Conservation (phyloP, 129 eudicot species). For the Ambrosia artemisiifolia region DNA sequence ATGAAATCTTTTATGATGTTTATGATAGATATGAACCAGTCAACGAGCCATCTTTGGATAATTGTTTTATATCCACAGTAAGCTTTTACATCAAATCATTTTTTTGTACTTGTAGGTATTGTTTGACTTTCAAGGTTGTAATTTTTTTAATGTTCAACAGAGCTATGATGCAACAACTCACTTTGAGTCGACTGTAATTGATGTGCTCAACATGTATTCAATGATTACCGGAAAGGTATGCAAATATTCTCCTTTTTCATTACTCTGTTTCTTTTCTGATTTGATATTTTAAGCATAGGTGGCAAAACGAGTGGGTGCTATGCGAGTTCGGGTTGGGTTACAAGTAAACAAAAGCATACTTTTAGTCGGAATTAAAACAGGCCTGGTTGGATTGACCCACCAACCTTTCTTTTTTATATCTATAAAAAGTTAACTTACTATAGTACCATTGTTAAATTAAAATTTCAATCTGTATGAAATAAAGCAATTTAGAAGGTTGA, state of each 20-base stretch:
- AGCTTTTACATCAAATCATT: slow-evolving; percentile 13
- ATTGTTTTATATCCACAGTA: slow-evolving; percentile 84
- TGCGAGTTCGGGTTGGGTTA: not conserved
- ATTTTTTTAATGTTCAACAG: slow-evolving; percentile 39
- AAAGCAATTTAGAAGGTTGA: not conserved
- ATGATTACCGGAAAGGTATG: slow-evolving; percentile 92
- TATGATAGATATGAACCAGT: slow-evolving; percentile 87
- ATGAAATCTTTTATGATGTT: slow-evolving; percentile 82
- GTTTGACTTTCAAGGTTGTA: not conserved
- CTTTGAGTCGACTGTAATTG: slow-evolving; percentile 92
- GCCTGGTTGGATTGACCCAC: not conserved
- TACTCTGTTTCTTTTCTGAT: not conserved
- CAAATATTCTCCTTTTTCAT: not conserved
- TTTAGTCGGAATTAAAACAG: not conserved
- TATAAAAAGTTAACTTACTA: not conserved
- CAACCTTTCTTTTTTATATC: not conserved
- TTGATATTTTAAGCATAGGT: not conserved
- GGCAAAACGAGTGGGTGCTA: not conserved
- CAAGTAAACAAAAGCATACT: not conserved
- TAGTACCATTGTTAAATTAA: not conserved
- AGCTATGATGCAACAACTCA: slow-evolving; percentile 98
- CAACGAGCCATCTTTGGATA: slow-evolving; percentile 87
- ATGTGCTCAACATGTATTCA: slow-evolving; percentile 94
- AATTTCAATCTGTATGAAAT: not conserved
- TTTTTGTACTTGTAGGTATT: not conserved